Base-by-base conservation (phyloP, 1,139 yeast genomes). In the Kurtzmaniella quercitrusa region DNA sequence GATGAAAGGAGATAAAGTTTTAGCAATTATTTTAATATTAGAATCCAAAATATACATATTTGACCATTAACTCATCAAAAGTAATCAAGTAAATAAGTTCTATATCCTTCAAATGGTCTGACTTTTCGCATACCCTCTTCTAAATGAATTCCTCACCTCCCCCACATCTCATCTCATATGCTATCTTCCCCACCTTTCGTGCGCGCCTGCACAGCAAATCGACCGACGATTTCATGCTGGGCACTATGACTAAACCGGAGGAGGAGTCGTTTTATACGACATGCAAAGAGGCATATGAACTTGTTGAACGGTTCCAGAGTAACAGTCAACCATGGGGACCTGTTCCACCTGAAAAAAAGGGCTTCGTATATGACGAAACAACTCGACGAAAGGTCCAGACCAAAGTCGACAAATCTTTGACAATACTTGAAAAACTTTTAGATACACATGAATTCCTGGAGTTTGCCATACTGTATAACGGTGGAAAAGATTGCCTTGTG, bases 401-500 rank as follows among this genome's bases (percentile, higher is more conserved):
- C 5, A 68, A 67, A 49, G 61, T 71, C 32, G 33, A 42, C 14
- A 50, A 58, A 36, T 59, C 68, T 38, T 57, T 70, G 49, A 57
- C 57, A 16, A 62, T 63, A 41, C 55, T 72, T 44, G 64, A 57
- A 11, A 38, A 47, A 5, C 58, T 68, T 3, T 61, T 72, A 12
- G 63, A 61, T 28, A 50, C 59, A 18, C 70, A 68, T 45, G 59
- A 72, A 1, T 60, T 77, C 32, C 70, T 71, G 12, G 81, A 86
- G 48, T 63, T 88, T 3, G 84, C 95, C 3, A 67, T 88, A 6
- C 84, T 94, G 4, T 88, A 84, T 61, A 88, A 88, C 55, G 96
- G 96, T 5, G 96, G 96, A 2, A 88, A 88, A 55, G 96, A 88
- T 61, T 88, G 96, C 53, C 71, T 87, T 28, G 96, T 88, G 37